These are phyloP conservation scores for Melastoma malabathricum DNA, from an alignment of 345 rosid genomes.

Conservation along the genomic window DNA sequence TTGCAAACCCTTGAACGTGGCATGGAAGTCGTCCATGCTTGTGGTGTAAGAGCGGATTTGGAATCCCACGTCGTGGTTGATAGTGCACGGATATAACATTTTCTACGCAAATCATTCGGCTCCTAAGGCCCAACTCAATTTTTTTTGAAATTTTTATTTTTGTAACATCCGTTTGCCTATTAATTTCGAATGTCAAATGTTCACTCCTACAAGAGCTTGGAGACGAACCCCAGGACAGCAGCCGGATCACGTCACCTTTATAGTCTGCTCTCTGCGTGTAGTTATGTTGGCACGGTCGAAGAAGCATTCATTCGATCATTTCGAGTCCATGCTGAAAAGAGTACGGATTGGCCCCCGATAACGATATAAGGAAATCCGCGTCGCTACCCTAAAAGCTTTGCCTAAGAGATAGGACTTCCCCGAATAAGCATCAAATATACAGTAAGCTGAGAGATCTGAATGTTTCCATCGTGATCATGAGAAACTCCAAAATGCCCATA, in stretches of 20 bases:
- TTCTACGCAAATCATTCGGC: too few relatives aligned
- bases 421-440: slow-evolving; percentile 45
- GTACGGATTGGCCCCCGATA: slow-evolving; percentile 52
- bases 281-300: slow-evolving; percentile 71
- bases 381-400: too few relatives aligned
- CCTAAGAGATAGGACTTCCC: slow-evolving; percentile 64
- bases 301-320: slow-evolving; percentile 70
- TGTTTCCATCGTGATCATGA: slow-evolving; percentile 57
- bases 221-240: slow-evolving; percentile 50
- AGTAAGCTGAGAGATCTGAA: slow-evolving; percentile 66
- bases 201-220: slow-evolving; percentile 93
- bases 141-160: too few relatives aligned
- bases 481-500: slow-evolving; percentile 46
- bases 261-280: slow-evolving; percentile 85
- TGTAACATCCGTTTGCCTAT: too few relatives aligned
- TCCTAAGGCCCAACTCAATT: too few relatives aligned
- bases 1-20: slow-evolving; percentile 84
- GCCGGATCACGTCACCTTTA: slow-evolving; percentile 92
- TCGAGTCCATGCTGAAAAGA: slow-evolving; percentile 49
- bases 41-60: slow-evolving; percentile 59
- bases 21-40: slow-evolving; percentile 86
- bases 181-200: too few relatives aligned
- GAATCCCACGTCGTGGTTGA: slow-evolving; percentile 84
- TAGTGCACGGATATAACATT: slow-evolving; percentile 71
- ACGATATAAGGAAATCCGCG: too few relatives aligned